Evolutionary conservation across 1,284 basidiomycete genomes (phyloP), one percentile per base, ranked within the genome.

Genomic region (Quambalaria eucalypti): DNA sequence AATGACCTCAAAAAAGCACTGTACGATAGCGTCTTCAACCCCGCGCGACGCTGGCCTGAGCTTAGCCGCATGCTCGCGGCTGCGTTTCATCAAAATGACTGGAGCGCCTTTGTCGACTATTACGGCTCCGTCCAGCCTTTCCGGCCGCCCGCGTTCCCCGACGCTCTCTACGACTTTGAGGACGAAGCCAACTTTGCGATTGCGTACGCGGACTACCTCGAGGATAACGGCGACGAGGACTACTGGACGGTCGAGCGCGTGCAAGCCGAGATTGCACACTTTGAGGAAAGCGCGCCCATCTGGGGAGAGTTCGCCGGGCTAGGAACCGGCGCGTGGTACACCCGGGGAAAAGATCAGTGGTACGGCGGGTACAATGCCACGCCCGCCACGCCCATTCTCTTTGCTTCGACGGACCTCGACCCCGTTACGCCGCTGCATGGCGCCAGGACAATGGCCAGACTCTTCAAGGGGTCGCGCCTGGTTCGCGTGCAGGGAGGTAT

Each of bases 401-500:
- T 42, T 19, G 58, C 62, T 19, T 62, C 62, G 29, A 66, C 65
- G 50, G 60, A 65, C 33, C 65, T 52, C 31, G 65, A 66, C 31
- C 65, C 65, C n/a, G 65, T 65, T 28, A 66, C 65, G 14, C 62
- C 65, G 8, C 54, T 52, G 25, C 49, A 52, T n/a, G 57, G 57
- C 28, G 65, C 65, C 29, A 58, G 61, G 14, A 53, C 44, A 52
- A 65, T 65, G 60, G 62, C 62, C 1, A 23, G 52, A 53, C 46
- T 19, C 16, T 66, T 66, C 28, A 50, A 58, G 61, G 23, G 44
- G 65, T 14, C 42, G 54, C 38, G 57, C 62, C 29, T 66, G 64
- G 56, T 65, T 62, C 57, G 54, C 65, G 39, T 36, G 60, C 33
- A 62, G 65, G 25, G 62, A 39, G 4, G 59, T 66, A 8, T 60